These are phyloP conservation scores for Terfezia boudieri DNA, from an alignment of 495 filamentous ascomycete genomes.

Conservation along the genomic window DNA sequence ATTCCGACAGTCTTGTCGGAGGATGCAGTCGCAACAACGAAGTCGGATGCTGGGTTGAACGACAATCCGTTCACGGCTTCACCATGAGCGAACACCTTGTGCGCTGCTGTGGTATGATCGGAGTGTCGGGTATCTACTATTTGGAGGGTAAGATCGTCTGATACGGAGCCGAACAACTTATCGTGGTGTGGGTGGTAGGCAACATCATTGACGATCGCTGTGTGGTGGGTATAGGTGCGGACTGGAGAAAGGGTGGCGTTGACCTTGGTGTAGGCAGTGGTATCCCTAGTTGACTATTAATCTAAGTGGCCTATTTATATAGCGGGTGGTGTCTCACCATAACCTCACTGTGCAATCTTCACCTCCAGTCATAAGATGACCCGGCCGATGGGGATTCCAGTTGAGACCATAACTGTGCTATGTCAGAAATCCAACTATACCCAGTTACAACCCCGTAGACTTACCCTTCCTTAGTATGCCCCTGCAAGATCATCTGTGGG, in stretches of 20 bases:
- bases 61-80: constrained; percentile 89
- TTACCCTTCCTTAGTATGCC: constrained; percentile 75
- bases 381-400: constrained; percentile 71
- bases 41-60: constrained; percentile 77
- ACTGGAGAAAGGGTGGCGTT: constrained; percentile 46
- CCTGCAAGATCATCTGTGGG: constrained; percentile 58
- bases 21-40: constrained; percentile 72
- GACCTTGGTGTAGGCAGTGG: constrained; percentile 43
- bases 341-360: constrained; percentile 77
- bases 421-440: neutral
- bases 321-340: constrained; percentile 37
- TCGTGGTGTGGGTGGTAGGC: constrained; percentile 71
- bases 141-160: constrained; percentile 82
- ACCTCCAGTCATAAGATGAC: constrained; percentile 68
- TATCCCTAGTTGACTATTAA: constrained; percentile 34
- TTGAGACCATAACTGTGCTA: constrained; percentile 38
- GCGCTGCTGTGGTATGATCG: constrained; percentile 38
- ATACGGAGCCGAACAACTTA: constrained; percentile 72
- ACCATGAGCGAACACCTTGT: constrained; percentile 42
- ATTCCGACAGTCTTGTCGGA: constrained; percentile 85
- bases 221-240: constrained; percentile 67
- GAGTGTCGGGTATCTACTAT: constrained; percentile 61
- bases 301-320: neutral
- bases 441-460: neutral
- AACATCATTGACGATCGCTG: constrained; percentile 85